A percentile compares a stretch with the other conserved stretches of the same genome.
Evolutionary conservation across 192 early-diverging fungal genomes (phyloP).

Genomic region (Glomus cerebriforme): DNA sequence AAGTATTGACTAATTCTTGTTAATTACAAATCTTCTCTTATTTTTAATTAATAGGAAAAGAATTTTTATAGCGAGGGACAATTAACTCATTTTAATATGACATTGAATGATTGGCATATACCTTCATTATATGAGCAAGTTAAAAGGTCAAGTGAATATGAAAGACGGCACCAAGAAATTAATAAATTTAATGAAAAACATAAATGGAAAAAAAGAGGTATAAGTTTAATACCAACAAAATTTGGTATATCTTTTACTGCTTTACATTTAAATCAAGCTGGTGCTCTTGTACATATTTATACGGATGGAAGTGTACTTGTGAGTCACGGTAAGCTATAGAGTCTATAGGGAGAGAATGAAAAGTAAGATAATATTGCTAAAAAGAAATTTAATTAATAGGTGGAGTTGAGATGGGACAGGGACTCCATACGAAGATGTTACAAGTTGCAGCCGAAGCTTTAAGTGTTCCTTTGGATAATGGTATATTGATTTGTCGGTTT

Average conservation of each 20-base stretch:
- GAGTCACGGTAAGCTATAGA: constrained; percentile 57
- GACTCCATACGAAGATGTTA: constrained; percentile 87
- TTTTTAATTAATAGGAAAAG: constrained; percentile 35
- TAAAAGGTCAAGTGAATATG: constrained; percentile 53
- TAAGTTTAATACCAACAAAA: constrained; percentile 80
- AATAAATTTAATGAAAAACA: constrained; percentile 70
- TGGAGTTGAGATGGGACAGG: constrained; percentile 93
- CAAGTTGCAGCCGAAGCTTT: constrained; percentile 83
- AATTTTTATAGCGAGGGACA: constrained; percentile 76
- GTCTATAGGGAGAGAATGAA: neutral
- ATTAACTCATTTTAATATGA: constrained; percentile 70
- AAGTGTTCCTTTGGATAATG: constrained; percentile 67
- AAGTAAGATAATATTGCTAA: too few relatives aligned
- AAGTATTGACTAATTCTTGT: too few relatives aligned
- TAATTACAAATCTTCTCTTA: too few relatives aligned
- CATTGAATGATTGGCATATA: constrained; percentile 71
- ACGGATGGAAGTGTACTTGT: constrained; percentile 82
- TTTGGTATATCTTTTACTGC: constrained; percentile 80
- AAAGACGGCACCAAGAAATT: constrained; percentile 54
- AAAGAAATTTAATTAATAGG: neutral
- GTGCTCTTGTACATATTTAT: constrained; percentile 83
- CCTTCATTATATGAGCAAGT: constrained; percentile 71
- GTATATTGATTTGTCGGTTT: neutral
- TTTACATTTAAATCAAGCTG: constrained; percentile 81
- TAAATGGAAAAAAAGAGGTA: constrained; percentile 79